phyloP scores from a whole-genome alignment of 345 rosid genomes.

The Acer saccharum region DNA sequence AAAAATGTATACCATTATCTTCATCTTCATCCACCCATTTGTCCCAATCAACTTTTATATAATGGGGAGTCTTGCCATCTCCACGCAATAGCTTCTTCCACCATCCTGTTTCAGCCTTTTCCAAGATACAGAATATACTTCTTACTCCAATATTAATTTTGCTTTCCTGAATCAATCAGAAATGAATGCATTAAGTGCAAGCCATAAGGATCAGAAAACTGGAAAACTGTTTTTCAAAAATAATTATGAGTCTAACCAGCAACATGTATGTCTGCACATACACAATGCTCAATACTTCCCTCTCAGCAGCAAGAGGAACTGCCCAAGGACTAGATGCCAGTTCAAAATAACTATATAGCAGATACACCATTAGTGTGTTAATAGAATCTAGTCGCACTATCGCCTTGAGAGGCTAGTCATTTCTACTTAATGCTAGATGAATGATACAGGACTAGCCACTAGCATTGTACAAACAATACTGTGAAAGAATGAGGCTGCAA shows the following conservation, averaged over 20 bases:
- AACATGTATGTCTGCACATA: neutral
- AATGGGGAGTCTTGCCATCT: conserved; percentile 71
- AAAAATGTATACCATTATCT: conserved; percentile 32
- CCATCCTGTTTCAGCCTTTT: conserved; percentile 76
- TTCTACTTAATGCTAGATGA: neutral
- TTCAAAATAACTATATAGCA: neutral
- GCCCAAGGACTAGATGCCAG: neutral
- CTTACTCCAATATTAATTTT: conserved; percentile 71
- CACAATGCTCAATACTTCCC: neutral
- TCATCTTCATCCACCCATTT: conserved; percentile 96
- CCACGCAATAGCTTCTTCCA: conserved; percentile 73
- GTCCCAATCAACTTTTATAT: conserved; percentile 89
- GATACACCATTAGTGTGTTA: neutral
- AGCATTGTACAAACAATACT: neutral
- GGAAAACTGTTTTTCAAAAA: neutral
- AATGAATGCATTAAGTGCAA: neutral
- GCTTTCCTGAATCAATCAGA: conserved; percentile 50
- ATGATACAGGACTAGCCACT: neutral
- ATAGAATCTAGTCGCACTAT: neutral
- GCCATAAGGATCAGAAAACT: neutral
- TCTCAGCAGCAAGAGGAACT: neutral
- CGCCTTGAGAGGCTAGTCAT: neutral
- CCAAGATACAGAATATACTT: conserved; percentile 70
- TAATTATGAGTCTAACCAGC: neutral
- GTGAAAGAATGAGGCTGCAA: neutral